These are phyloP conservation scores for Leccinum subtestaceum DNA, from an alignment of 768 basidiomycete species.

Conservation along the genomic window DNA sequence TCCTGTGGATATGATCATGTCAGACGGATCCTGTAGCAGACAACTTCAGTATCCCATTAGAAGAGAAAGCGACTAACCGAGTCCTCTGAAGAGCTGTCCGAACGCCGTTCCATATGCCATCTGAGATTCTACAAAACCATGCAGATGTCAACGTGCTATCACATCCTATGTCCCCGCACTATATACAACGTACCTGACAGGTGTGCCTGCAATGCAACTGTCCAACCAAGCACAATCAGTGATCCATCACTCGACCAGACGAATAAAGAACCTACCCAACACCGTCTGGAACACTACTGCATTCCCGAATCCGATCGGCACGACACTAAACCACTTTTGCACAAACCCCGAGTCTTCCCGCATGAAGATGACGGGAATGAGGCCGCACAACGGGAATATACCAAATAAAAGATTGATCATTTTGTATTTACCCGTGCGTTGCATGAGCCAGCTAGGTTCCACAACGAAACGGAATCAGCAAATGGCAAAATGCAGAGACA, in stretches of 20 bases:
- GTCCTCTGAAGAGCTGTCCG: slow-evolving; percentile 21
- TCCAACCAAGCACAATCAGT: not conserved
- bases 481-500: not conserved
- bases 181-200: slow-evolving; percentile 2
- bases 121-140: slow-evolving; percentile 10
- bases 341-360: slow-evolving; percentile 23
- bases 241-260: not conserved
- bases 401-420: slow-evolving; percentile 47
- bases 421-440: slow-evolving; percentile 51
- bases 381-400: slow-evolving; percentile 44
- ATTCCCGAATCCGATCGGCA: slow-evolving; percentile 17
- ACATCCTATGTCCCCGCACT: not conserved
- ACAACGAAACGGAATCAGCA: not conserved
- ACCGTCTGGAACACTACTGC: slow-evolving; percentile 20
- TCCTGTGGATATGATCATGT: not conserved
- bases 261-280: slow-evolving; percentile 6
- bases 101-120: slow-evolving; percentile 26
- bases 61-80: slow-evolving; percentile 11
- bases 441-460: slow-evolving; percentile 42
- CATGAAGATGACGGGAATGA: slow-evolving; percentile 34
- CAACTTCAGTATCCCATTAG: not conserved
- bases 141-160: not conserved
- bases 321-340: slow-evolving; percentile 23
- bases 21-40: not conserved
- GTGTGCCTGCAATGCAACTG: slow-evolving; percentile 8